Evolutionary conservation across 345 rosid genomes (phyloP).

Genomic region (Dimocarpus longan): DNA sequence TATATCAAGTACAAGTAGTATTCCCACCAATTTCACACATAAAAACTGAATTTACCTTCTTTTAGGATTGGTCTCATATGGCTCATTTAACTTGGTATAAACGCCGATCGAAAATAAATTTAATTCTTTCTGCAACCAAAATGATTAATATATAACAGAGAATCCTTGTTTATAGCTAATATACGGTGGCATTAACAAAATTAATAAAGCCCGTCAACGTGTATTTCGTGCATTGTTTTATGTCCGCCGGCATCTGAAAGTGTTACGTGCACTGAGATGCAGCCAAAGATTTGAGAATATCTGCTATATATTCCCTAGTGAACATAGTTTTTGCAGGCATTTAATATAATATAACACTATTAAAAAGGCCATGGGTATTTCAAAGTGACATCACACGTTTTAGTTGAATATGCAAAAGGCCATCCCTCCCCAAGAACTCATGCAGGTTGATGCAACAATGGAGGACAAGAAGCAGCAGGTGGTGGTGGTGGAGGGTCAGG

Average conservation of each 20-base stretch:
- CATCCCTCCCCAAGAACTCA: background rate
- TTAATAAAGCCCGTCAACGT: no score
- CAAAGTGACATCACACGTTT: background rate
- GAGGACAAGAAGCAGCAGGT: slow-evolving; percentile 1
- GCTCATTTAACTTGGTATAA: no score
- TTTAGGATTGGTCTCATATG: no score
- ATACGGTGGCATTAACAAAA: no score
- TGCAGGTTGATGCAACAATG: background rate
- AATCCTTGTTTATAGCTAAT: no score
- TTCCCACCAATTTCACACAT: no score
- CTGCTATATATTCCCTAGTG: slow-evolving; percentile 26
- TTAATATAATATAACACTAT: background rate
- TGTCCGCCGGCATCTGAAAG: background rate
- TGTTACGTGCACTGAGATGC: background rate
- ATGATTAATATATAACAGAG: no score
- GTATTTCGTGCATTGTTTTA: no score
- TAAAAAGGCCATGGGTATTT: background rate
- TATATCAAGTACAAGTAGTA: no score
- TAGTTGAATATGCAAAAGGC: background rate
- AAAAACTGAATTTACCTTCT: no score
- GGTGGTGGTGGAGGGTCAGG: background rate
- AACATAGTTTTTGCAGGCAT: slow-evolving; percentile 11
- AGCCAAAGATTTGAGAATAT: slow-evolving; percentile 26
- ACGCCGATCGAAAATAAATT: no score
- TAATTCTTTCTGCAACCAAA: no score